Evolutionary conservation across 768 basidiomycete species (phyloP), one percentile per base, ranked within the genome.

Genomic region (Asterophora lycoperdoides): DNA sequence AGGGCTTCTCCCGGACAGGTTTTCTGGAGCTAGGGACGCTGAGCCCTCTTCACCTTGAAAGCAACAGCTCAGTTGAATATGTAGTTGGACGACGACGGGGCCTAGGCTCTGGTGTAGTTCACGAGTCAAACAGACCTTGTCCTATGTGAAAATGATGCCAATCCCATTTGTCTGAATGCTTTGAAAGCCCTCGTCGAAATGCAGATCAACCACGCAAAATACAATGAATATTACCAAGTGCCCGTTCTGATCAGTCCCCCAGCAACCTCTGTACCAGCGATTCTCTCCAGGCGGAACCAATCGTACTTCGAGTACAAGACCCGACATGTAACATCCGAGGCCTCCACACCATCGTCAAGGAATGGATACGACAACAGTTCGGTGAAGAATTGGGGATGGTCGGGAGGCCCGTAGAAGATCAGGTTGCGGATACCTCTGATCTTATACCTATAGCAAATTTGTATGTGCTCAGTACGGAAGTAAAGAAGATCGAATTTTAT

Each of bases 351-450:
- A 13, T 88, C 82, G 44, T 91, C 91, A 33, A 92, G 74, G 78
- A 97, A 98, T 0, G 95, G 94, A 62, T 84, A 94, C 10, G 84
- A 83, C 42, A 97, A 64, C 52, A 92, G 77, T 63, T 98, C 96
- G 0, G 89, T 81, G 67, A 95, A 97, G 69, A 93, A 98, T 58
- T 87, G 82, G 1, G 92, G 78, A 64, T 97, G 91, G 46, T 90
- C 83, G 0, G 96, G 96, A 29, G 89, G 88, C 0, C 82, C 87
- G 61, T 97, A 99, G 71, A 97, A 98, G 36, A 98, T 75, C 56
- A 96, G 66, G 59, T 96, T 98, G 43, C 89, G 85, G 50, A 92
- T 89, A 5, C 95, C 96, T 56, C 93, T 77, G 43, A 98, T 81
- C 57, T 90, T 92, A 72, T 98, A 98, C 49, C 93, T 91, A 60